These are phyloP conservation scores for Phytopythium boreale DNA, from an alignment of 352 stramenopile species.

Conservation along the genomic window DNA sequence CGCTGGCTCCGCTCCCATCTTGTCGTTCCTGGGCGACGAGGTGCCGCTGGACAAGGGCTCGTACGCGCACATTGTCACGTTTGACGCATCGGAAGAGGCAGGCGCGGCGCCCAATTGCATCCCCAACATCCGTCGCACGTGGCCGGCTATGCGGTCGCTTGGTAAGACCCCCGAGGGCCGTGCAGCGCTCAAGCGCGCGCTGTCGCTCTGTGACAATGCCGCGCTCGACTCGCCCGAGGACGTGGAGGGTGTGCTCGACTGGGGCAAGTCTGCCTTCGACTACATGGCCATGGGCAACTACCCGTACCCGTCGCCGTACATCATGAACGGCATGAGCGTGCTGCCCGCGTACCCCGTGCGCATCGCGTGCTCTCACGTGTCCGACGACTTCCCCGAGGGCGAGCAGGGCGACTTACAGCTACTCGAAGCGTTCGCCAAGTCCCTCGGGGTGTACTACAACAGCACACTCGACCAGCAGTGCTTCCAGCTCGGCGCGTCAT, in stretches of 20 bases:
- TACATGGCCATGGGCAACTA: conserved; percentile 96
- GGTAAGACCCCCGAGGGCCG: conserved; percentile 44
- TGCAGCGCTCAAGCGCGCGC: conserved; percentile 26
- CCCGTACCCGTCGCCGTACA: conserved; percentile 95
- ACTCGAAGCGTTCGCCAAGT: conserved; percentile 49
- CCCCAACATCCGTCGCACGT: conserved; percentile 75
- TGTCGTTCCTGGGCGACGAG: conserved; percentile 53
- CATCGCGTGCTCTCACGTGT: conserved; percentile 75
- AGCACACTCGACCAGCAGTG: conserved; percentile 54
- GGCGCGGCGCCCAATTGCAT: conserved; percentile 68
- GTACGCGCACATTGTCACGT: conserved; percentile 73
- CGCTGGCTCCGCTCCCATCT: conserved; percentile 59
- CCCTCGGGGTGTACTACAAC: conserved; percentile 77
- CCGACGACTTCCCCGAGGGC: conserved; percentile 29
- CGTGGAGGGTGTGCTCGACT: conserved; percentile 54
- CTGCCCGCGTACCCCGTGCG: conserved; percentile 90
- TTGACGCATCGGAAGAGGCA: conserved; percentile 62
- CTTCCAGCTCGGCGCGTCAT: conserved; percentile 44
- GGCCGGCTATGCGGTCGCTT: conserved; percentile 52
- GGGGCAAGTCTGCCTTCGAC: conserved; percentile 81
- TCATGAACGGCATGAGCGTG: conserved; percentile 83
- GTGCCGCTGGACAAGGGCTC: conserved; percentile 63
- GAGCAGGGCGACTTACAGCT: conserved; percentile 32
- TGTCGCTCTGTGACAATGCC: conserved; percentile 54
- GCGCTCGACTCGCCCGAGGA: conserved; percentile 43